phyloP scores from a whole-genome alignment of 2,329 filamentous ascomycete genomes.

The Botrytis tulipae region DNA sequence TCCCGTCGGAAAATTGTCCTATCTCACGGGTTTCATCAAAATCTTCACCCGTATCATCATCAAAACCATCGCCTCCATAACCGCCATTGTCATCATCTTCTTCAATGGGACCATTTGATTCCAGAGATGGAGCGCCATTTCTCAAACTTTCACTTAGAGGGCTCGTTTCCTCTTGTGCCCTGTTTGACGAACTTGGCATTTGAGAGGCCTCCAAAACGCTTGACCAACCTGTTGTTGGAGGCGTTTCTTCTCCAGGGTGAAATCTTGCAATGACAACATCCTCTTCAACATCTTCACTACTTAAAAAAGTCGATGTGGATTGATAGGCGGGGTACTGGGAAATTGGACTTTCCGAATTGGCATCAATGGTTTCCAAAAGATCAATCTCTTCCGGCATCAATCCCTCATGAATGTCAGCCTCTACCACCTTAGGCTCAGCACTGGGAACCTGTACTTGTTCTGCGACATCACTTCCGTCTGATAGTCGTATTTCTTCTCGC shows the following conservation, averaged over 20 bases:
- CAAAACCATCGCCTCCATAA: background rate
- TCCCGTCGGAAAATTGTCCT: background rate
- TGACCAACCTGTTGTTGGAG: conserved; percentile 32
- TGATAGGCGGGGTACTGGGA: conserved; percentile 30
- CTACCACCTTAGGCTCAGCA: conserved; percentile 25
- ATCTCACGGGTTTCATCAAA: conserved; percentile 17
- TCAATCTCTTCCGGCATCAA: conserved; percentile 20
- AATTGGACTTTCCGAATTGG: conserved; percentile 1
- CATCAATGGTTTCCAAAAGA: conserved; percentile 18
- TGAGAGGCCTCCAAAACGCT: conserved; percentile 29
- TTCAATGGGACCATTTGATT: background rate
- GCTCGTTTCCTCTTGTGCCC: background rate
- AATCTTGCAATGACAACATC: conserved; percentile 36
- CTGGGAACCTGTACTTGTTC: conserved; percentile 27
- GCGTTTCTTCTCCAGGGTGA: conserved; percentile 31
- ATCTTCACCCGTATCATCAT: conserved; percentile 11
- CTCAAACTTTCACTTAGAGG: background rate
- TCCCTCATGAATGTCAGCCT: conserved; percentile 19
- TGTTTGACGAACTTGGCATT: conserved; percentile 1
- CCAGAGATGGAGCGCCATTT: background rate
- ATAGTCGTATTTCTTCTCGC: conserved; percentile 18
- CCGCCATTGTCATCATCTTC: conserved; percentile 15
- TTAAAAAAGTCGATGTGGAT: conserved; percentile 25
- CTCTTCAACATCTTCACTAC: conserved; percentile 18
- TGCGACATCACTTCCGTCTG: conserved; percentile 30